These are phyloP conservation scores for Osmanthus fragrans DNA, from an alignment of 257 asterid species.

Conservation along the genomic window DNA sequence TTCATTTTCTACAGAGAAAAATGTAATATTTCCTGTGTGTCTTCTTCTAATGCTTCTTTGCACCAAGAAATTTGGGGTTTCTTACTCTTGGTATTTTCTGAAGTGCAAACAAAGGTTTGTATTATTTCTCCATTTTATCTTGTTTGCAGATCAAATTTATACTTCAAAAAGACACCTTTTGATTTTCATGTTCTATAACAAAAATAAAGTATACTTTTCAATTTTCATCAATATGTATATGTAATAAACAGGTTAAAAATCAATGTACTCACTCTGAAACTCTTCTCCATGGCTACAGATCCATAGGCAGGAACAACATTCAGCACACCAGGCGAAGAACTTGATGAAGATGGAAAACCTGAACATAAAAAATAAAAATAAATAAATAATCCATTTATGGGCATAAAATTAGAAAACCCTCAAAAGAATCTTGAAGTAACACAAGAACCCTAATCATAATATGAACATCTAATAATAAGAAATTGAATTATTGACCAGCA, in stretches of 20 bases:
- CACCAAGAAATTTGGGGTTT: neutral
- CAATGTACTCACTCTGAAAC: conserved; percentile 58
- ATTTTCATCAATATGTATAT: no score
- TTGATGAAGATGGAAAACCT: conserved; percentile 62
- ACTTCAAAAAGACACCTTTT: neutral
- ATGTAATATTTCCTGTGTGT: neutral
- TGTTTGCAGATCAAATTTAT: neutral
- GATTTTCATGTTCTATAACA: neutral
- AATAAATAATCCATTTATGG: neutral
- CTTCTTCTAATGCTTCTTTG: neutral
- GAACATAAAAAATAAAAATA: neutral
- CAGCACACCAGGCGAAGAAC: conserved; percentile 38
- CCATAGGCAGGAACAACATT: conserved; percentile 53
- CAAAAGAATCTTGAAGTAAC: neutral
- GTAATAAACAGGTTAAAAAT: neutral
- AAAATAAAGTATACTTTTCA: no score
- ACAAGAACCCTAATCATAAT: neutral
- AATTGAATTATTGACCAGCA: conserved; percentile 17
- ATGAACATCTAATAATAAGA: no score
- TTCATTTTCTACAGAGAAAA: neutral
- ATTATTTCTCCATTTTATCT: no score
- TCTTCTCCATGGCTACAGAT: conserved; percentile 76
- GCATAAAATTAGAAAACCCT: neutral
- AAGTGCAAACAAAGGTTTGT: no score
- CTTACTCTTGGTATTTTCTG: neutral